These are phyloP conservation scores for Hyaloperonospora arabidopsidis DNA, from an alignment of 352 stramenopile genomes.

Conservation along the genomic window DNA sequence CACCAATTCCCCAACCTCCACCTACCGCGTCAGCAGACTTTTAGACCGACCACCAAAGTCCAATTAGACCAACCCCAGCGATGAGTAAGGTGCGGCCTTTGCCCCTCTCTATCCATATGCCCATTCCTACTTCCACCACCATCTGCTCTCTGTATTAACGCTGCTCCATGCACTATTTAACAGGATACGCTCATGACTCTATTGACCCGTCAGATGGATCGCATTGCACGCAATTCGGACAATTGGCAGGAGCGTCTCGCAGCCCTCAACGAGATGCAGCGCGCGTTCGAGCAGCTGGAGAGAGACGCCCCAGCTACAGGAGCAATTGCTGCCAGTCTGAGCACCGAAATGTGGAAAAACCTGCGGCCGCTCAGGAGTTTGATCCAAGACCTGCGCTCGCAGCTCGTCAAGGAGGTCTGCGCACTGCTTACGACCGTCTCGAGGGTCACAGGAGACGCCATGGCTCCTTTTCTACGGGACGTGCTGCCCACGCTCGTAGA, in stretches of 20 bases:
- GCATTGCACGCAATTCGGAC: constrained; percentile 61
- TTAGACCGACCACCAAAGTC: too few species aligned
- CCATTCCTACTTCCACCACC: too few species aligned
- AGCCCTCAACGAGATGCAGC: constrained; percentile 57
- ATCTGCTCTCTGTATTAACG: too few species aligned
- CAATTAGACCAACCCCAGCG: too few species aligned
- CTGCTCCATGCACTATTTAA: neutral
- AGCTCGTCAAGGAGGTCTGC: constrained; percentile 84
- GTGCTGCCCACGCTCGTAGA: constrained; percentile 67
- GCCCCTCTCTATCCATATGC: too few species aligned
- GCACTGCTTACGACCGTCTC: constrained; percentile 51
- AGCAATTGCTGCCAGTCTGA: constrained; percentile 29
- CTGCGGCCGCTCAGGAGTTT: constrained; percentile 66
- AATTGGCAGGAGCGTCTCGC: constrained; percentile 77
- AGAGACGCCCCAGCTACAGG: constrained; percentile 20
- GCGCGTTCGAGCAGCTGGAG: constrained; percentile 57
- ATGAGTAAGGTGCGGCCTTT: too few species aligned
- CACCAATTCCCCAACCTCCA: too few species aligned
- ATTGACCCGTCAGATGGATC: constrained; percentile 66
- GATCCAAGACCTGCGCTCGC: constrained; percentile 72
- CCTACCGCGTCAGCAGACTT: too few species aligned
- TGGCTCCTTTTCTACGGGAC: constrained; percentile 70
- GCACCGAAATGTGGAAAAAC: constrained; percentile 57
- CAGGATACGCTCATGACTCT: constrained; percentile 31
- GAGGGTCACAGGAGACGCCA: constrained; percentile 57